A percentile compares a stretch with the other conserved stretches of the same genome.
These are phyloP conservation scores for Stephanodiscus triporus DNA, from an alignment of 108 stramenopile genomes.

Conservation along the genomic window DNA sequence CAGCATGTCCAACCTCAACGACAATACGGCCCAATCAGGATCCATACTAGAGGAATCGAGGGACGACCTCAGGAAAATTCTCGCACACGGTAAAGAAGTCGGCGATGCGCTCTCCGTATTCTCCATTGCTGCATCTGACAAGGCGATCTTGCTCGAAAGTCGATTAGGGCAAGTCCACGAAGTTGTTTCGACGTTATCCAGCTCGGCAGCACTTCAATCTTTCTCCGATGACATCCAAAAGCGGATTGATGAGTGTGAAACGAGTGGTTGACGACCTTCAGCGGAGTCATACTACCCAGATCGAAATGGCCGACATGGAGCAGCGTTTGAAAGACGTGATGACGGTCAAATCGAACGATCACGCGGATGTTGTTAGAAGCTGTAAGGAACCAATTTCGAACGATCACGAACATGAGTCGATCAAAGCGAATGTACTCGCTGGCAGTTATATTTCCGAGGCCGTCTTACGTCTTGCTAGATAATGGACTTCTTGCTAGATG, in stretches of 20 bases:
- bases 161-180: constrained; percentile 12
- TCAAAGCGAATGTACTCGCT: not conserved
- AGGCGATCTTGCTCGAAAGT: constrained; percentile 7
- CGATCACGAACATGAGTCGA: not conserved
- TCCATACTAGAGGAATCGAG: constrained; percentile 16
- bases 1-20: constrained; percentile 12
- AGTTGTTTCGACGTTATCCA: not conserved
- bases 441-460: not conserved
- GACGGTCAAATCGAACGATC: too few species aligned
- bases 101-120: too few species aligned
- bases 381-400: too few species aligned
- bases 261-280: too few species aligned
- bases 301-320: too few species aligned
- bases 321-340: too few species aligned
- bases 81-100: constrained; percentile 8
- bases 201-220: too few species aligned
- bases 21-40: constrained; percentile 1
- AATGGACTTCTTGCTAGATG: too few species aligned
- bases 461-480: not conserved
- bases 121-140: not conserved
- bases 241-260: too few species aligned
- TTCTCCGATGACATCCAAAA: too few species aligned
- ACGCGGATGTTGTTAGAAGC: too few species aligned
- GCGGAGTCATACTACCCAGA: too few species aligned
- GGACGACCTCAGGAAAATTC: constrained; percentile 2